A percentile compares a stretch with the other conserved stretches of the same genome.
Conservation (phyloP, 108 stramenopile genomes). For the Nannochloropsis oceanica region DNA sequence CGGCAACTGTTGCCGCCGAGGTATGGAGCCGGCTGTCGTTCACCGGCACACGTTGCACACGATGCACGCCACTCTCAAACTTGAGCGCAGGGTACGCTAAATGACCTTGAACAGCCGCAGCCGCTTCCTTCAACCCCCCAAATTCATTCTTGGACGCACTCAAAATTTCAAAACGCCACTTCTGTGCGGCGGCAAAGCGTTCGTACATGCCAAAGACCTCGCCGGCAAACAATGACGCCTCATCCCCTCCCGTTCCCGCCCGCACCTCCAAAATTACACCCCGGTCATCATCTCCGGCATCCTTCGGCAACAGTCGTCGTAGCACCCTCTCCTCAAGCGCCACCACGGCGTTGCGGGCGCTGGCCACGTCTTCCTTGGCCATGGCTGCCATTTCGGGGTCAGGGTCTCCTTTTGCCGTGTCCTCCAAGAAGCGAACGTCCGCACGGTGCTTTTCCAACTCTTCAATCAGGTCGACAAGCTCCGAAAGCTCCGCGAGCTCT, state of each 20-base stretch:
- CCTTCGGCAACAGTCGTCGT: conserved; percentile 4
- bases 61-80: conserved; percentile 87
- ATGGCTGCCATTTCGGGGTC: conserved; percentile 14
- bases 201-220: conserved; percentile 78
- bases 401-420: background rate
- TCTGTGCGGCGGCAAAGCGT: conserved; percentile 54
- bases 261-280: conserved; percentile 89
- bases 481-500: background rate
- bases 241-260: conserved; percentile 89
- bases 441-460: background rate
- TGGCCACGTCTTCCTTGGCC: conserved; percentile 5
- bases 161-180: conserved; percentile 64
- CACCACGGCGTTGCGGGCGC: background rate
- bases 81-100: conserved; percentile 73
- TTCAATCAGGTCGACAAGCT: background rate
- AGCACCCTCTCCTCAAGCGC: background rate
- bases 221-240: conserved; percentile 79
- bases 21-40: conserved; percentile 89
- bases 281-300: conserved; percentile 46
- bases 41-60: conserved; percentile 91
- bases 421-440: background rate
- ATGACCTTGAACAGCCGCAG: conserved; percentile 55
- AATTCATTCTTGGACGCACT: conserved; percentile 57
- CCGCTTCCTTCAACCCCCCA: conserved; percentile 73
- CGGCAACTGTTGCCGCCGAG: conserved; percentile 77